Evolutionary conservation across 1,139 yeast species (phyloP).

Genomic region (Insectozyma bohioensis): DNA sequence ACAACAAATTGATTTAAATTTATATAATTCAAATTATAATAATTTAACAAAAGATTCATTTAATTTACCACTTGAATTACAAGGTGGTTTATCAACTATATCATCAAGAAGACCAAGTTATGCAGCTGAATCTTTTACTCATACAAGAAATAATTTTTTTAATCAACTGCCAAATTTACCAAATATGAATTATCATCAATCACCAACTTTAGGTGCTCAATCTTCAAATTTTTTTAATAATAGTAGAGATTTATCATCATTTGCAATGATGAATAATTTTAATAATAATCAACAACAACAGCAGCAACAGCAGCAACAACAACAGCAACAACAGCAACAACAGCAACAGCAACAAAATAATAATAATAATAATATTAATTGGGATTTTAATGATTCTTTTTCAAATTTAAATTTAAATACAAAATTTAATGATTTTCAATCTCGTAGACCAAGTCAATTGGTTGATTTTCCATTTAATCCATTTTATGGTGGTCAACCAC

Average conservation of each 20-base stretch:
- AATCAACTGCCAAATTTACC: slow-evolving; percentile 1
- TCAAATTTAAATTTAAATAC: slow-evolving; percentile 35
- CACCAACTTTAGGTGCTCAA: slow-evolving; percentile 11
- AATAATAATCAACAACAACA: slow-evolving; percentile 14
- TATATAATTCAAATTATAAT: background rate
- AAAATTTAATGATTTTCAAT: slow-evolving; percentile 41
- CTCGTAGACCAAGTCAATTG: slow-evolving; percentile 47
- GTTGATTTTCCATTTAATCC: slow-evolving; percentile 29
- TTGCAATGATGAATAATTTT: slow-evolving; percentile 26
- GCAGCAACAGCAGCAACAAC: slow-evolving; percentile 4
- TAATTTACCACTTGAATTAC: slow-evolving; percentile 56
- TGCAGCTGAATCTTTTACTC: slow-evolving; percentile 59
- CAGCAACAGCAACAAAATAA: too few relatives aligned
- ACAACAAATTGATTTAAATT: background rate
- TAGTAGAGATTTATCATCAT: slow-evolving; percentile 14
- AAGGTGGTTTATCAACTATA: slow-evolving; percentile 63
- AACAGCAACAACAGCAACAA: slow-evolving; percentile 7
- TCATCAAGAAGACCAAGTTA: slow-evolving; percentile 64
- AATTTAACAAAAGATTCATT: slow-evolving; percentile 26
- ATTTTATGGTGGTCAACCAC: slow-evolving; percentile 7
- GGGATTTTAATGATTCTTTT: slow-evolving; percentile 36
- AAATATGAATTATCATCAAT: slow-evolving; percentile 11
- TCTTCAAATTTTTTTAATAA: slow-evolving; percentile 11
- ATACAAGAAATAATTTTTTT: slow-evolving; percentile 2
- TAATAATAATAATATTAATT: slow-evolving; percentile 16